Evolutionary conservation across 1,284 basidiomycete genomes (phyloP), one percentile per base, ranked within the genome.

Genomic region (Ustilago vetiveriae): DNA sequence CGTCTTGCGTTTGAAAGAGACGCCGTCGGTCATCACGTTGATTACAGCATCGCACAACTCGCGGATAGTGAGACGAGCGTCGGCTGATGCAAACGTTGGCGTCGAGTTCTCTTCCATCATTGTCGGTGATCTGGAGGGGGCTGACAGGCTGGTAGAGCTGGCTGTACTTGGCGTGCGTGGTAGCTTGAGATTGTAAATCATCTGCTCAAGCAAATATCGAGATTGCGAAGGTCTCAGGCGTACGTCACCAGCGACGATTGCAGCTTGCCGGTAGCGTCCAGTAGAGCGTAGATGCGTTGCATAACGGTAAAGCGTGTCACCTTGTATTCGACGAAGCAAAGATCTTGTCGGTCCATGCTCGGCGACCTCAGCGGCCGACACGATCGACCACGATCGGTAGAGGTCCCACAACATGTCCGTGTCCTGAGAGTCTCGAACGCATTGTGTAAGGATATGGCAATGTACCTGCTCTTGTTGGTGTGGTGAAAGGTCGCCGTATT

Each of bases 161-260:
- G n/a, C n/a, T 16, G 16, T 38, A 13, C 7, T 21, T 17, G 19
- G 33, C 13, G 16, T 22, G 30, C 43, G 17, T 0, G 47, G 40
- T 23, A 45, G 33, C 29, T 47, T 63, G 22, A 62, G 35, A n/a
- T 54, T 46, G 49, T 41, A 53, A 9, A 74, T 33, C 23, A 76
- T 42, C 6, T 23, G 32, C 14, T 60, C 59, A 9, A 76, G 33
- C 46, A 76, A 39, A 14, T 45, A 58, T 4, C 64, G 56, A 24
- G 68, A 49, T 38, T 76, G 74, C 14, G 71, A 66, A 0, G 65
- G 62, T 29, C 54, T 70, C 27, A 74, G 44, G 10, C 74, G 62
- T 2, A 38, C 27, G 24, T 76, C 74, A 13, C 51, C 22, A 0
- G 57, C 36, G 2, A 67, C 19, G 3, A 27, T 41, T 0, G 63